Evolutionary conservation across 1,284 basidiomycete genomes (phyloP).

Genomic region (Melanopsichium pennsylvanicum): DNA sequence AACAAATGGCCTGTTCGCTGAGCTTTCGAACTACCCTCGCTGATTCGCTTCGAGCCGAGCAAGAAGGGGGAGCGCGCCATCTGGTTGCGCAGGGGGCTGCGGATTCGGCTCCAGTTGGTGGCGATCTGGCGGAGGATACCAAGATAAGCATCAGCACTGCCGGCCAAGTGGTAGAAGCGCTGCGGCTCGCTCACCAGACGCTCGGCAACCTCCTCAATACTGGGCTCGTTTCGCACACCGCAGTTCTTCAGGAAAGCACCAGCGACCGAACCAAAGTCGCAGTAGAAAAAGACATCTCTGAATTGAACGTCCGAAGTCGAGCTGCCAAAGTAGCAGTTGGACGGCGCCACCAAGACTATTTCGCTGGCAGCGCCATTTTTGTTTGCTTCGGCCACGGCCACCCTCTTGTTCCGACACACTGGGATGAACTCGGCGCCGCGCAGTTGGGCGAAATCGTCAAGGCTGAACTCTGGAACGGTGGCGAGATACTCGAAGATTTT

Average conservation of each 20-base stretch:
- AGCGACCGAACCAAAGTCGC: slow-evolving; percentile 81
- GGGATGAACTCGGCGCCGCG: slow-evolving; percentile 53
- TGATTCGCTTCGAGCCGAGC: slow-evolving; percentile 74
- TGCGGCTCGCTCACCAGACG: slow-evolving; percentile 69
- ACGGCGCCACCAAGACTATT: slow-evolving; percentile 48
- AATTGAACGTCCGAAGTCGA: slow-evolving; percentile 45
- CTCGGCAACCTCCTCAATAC: slow-evolving; percentile 74
- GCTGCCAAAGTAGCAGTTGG: slow-evolving; percentile 72
- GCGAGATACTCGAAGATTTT: slow-evolving; percentile 82
- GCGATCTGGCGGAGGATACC: slow-evolving; percentile 83
- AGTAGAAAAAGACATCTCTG: slow-evolving; percentile 75
- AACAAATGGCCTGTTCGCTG: slow-evolving; percentile 26
- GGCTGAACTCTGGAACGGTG: slow-evolving; percentile 64
- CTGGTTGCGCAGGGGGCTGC: slow-evolving; percentile 70
- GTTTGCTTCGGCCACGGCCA: neutral
- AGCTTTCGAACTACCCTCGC: slow-evolving; percentile 6
- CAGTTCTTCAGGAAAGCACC: slow-evolving; percentile 83
- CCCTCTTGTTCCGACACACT: slow-evolving; percentile 26
- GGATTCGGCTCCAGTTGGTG: slow-evolving; percentile 75
- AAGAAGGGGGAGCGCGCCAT: slow-evolving; percentile 79
- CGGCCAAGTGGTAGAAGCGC: slow-evolving; percentile 75
- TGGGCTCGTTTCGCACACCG: slow-evolving; percentile 88
- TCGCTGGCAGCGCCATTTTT: slow-evolving; percentile 6
- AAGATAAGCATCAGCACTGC: slow-evolving; percentile 74
- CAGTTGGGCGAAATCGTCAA: slow-evolving; percentile 42